Evolutionary conservation across 73 alveolate genomes (phyloP).

Genomic region (Paramecium sexaurelia): DNA sequence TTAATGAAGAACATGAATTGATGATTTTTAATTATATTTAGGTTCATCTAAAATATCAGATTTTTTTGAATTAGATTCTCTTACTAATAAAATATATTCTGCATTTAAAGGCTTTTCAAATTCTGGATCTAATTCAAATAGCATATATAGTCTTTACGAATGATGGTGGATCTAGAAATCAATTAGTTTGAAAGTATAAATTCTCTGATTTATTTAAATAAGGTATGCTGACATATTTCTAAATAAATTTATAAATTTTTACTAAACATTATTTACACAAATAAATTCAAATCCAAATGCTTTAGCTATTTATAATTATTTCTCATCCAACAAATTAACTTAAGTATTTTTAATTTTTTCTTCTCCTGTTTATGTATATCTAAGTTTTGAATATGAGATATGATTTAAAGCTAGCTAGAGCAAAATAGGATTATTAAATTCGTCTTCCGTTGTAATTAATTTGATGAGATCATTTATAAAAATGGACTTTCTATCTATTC

Average conservation of each 20-base stretch:
- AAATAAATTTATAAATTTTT: not conserved
- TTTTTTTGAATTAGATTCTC: slow-evolving; percentile 3
- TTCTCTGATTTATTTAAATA: not conserved
- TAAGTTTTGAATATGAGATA: not conserved
- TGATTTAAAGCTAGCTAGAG: not conserved
- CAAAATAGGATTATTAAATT: not conserved
- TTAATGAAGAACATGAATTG: not conserved
- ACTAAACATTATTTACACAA: slow-evolving; percentile 16
- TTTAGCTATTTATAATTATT: not conserved
- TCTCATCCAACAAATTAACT: not conserved
- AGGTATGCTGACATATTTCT: not conserved
- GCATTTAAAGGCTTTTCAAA: not conserved
- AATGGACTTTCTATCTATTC: not conserved
- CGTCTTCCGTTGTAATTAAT: not conserved
- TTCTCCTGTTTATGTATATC: not conserved
- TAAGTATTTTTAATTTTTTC: not conserved
- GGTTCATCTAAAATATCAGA: not conserved
- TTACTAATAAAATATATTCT: not conserved
- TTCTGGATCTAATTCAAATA: slow-evolving; percentile 33
- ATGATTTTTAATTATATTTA: not conserved
- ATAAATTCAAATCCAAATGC: not conserved
- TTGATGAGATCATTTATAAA: not conserved
- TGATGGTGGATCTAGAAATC: not conserved
- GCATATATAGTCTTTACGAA: not conserved
- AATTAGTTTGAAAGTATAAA: not conserved